A percentile compares a stretch with the other conserved stretches of the same genome.
These are phyloP conservation scores for Torulaspora indica DNA, from an alignment of 805 yeast genomes.

Conservation along the genomic window DNA sequence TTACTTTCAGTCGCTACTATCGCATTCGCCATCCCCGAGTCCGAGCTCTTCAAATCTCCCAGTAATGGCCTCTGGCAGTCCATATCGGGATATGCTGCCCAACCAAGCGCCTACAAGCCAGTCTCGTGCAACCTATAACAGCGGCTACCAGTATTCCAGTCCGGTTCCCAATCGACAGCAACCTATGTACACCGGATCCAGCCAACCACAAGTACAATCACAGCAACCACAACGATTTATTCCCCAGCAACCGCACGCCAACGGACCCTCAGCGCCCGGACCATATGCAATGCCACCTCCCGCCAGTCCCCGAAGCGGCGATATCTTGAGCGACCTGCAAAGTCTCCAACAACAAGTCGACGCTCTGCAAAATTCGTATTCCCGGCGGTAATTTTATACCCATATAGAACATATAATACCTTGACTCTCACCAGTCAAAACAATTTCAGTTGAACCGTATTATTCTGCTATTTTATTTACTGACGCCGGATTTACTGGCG, in stretches of 20 bases:
- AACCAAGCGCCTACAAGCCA: conserved; percentile 8
- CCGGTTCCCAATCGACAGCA: conserved; percentile 22
- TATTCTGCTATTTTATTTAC: conserved; percentile 5
- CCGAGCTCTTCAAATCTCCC: conserved; percentile 18
- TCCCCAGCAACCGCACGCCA: conserved; percentile 8
- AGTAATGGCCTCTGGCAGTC: conserved; percentile 4
- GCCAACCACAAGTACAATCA: conserved; percentile 6
- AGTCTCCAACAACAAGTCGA: conserved; percentile 70
- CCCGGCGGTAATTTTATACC: conserved; percentile 12
- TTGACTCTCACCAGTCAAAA: background rate
- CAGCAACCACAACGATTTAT: conserved; percentile 9
- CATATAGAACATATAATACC: background rate
- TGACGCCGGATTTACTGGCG: conserved; percentile 1
- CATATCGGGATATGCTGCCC: conserved; percentile 5
- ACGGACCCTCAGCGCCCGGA: background rate
- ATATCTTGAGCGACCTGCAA: conserved; percentile 58
- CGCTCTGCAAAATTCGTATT: conserved; percentile 38
- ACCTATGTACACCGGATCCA: conserved; percentile 11
- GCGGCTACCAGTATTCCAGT: conserved; percentile 17
- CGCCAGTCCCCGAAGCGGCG: conserved; percentile 31
- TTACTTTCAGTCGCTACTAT: conserved; percentile 31
- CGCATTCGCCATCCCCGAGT: conserved; percentile 31
- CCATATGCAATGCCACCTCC: conserved; percentile 11
- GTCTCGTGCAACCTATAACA: conserved; percentile 12
- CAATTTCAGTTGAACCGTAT: too few species aligned